phyloP scores from a whole-genome alignment of 139 green algal genomes.

The Volvox reticuliferus region DNA sequence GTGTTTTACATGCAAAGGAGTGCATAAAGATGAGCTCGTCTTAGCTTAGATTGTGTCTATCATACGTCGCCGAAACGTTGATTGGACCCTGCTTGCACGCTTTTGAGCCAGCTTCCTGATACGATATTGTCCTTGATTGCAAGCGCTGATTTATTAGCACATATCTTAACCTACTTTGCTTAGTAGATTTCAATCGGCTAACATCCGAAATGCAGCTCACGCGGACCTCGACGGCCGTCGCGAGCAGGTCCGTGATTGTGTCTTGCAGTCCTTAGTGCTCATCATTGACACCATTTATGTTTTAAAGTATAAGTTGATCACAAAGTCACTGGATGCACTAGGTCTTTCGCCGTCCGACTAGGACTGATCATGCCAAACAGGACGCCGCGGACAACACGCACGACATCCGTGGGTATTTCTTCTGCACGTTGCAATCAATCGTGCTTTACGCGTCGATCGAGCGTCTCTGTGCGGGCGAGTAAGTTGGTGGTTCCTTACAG shows the following conservation, averaged over 20 bases:
- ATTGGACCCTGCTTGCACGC: constrained; percentile 8
- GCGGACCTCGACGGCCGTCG: neutral
- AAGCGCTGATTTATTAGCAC: neutral
- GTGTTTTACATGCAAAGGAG: neutral
- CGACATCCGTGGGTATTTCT: too few species aligned
- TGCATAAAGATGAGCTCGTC: neutral
- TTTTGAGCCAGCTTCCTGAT: too few species aligned
- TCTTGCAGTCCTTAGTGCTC: neutral
- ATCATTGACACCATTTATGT: neutral
- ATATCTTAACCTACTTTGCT: neutral
- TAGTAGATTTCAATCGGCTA: neutral
- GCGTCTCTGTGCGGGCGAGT: constrained; percentile 6
- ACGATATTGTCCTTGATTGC: neutral
- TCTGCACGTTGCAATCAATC: neutral
- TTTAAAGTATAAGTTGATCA: neutral
- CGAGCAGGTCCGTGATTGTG: neutral
- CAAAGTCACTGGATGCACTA: neutral
- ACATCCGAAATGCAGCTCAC: constrained; percentile 29
- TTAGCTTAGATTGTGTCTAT: neutral
- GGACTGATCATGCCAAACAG: neutral
- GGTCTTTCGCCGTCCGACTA: neutral
- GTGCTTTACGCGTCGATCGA: neutral
- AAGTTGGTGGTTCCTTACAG: neutral
- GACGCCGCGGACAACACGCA: neutral
- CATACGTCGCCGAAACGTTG: neutral